Conservation (phyloP, 2,329 filamentous ascomycete genomes). For the Chaetothyriales sp. region DNA sequence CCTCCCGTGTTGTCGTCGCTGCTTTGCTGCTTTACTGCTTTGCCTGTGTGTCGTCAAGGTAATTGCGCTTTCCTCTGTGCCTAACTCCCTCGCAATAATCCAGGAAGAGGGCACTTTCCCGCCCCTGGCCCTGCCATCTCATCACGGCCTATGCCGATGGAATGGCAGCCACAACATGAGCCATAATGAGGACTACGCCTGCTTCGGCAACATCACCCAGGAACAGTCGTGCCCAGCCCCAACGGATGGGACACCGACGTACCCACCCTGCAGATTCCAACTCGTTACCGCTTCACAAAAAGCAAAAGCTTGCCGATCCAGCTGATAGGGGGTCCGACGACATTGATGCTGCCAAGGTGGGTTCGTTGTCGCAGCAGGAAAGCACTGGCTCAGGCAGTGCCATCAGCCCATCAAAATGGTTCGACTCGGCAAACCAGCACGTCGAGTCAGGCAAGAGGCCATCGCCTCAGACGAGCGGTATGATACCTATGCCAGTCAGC, state of each 20-base stretch:
- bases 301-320: conserved; percentile 6
- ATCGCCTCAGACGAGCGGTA: not conserved
- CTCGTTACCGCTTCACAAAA: conserved; percentile 9
- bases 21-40: not conserved
- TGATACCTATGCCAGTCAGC: not conserved
- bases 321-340: not conserved
- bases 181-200: conserved; percentile 6
- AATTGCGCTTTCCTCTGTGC: not conserved
- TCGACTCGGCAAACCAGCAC: conserved; percentile 13
- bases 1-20: too few species aligned
- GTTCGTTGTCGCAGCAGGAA: not conserved
- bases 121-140: not conserved
- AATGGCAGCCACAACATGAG: conserved; percentile 4
- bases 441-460: conserved; percentile 1
- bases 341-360: not conserved
- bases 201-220: conserved; percentile 8
- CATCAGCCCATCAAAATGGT: conserved; percentile 15
- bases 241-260: conserved; percentile 4
- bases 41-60: not conserved
- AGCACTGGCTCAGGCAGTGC: conserved; percentile 8
- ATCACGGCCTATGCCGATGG: not conserved
- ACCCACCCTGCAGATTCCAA: conserved; percentile 7
- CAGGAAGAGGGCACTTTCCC: not conserved
- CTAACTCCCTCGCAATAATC: not conserved
- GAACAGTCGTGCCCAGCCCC: conserved; percentile 4